Base-by-base conservation (phyloP, 202 grass and related monocot species). In the Alloteropsis angusta region DNA sequence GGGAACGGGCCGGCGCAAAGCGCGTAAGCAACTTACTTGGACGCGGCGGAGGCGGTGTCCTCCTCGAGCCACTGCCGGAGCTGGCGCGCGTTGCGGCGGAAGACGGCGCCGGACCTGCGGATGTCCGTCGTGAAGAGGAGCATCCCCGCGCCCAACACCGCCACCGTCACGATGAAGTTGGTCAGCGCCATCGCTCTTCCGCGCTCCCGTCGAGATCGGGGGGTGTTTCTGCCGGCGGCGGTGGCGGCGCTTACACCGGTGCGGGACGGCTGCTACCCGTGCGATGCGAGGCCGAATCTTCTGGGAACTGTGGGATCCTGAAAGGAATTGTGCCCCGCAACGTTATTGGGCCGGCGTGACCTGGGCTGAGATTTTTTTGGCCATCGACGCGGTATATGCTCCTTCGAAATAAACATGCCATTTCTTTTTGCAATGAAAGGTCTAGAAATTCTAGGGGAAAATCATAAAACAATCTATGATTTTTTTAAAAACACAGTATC, bases 81-180 rank as follows among this genome's bases (percentile, higher is more conserved):
- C 74, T 97, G 95, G 65, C 91, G 87, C 48, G 88, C 89, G 87
- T 98, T 95, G 63, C 92, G 87, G 73, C 96, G 92, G 84, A 98
- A 93, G 53, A 82, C 34, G 26, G 96, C 72, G 52, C 78, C 87
- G 21, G 92, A 98, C 77, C 84, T 87, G 85, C 87, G 93, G 78
- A 98, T 83, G 80, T 95, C 96, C 34, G 68, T 89, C 25, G 92
- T 93, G 84, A 98, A 85, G 43, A 98, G 92, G 71, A 93, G 85
- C 68, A 89, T 36, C 19, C 86, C 90, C 13, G 84, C 95, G 39
- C 89, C 87, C 13, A 93, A 78, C 15, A 76, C 95, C 23, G 85
- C 92, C 66, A 87, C 92, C 75, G 91, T 94, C 62, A 92, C 32
- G 77, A 97, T 90, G 68, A 94, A 94, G 77, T 98, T 98, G 55